Percentiles rank a stretch among this genome's conserved stretches.
phyloP scores from a whole-genome alignment of 306 rosid genomes.

The Hippophae tibetana region DNA sequence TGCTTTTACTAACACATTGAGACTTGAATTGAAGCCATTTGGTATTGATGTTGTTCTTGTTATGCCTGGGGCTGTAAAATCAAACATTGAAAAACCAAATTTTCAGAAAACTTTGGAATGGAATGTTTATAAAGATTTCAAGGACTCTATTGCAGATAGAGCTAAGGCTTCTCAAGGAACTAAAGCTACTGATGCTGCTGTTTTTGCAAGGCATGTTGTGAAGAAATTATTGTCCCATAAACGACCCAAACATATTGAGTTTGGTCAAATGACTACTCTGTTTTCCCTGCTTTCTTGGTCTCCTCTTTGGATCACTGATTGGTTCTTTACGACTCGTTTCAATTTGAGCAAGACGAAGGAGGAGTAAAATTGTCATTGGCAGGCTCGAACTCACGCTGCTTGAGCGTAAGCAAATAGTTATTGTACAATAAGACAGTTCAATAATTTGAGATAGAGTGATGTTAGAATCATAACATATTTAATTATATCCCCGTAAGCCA shows the following conservation, averaged over 20 bases:
- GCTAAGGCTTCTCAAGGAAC: constrained; percentile 72
- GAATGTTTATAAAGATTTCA: constrained; percentile 54
- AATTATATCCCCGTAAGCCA: too few relatives aligned
- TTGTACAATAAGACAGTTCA: too few relatives aligned
- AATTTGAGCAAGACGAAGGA: constrained; percentile 31
- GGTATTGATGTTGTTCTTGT: constrained; percentile 61
- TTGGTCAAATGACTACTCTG: constrained; percentile 67
- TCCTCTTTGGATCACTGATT: constrained; percentile 69
- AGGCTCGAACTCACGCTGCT: too few relatives aligned
- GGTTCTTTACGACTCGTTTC: constrained; percentile 52
- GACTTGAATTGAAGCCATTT: constrained; percentile 63
- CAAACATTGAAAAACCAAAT: constrained; percentile 55
- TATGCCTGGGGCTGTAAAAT: constrained; percentile 63
- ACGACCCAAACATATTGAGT: constrained; percentile 56
- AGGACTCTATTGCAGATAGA: constrained; percentile 46
- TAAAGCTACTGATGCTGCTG: constrained; percentile 47
- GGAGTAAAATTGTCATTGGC: too few relatives aligned
- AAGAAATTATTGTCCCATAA: constrained; percentile 36
- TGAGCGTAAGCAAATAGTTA: too few relatives aligned
- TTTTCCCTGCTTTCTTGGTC: constrained; percentile 59
- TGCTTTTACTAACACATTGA: constrained; percentile 55
- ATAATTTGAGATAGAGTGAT: too few relatives aligned
- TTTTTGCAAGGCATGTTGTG: constrained; percentile 61
- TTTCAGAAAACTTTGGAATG: constrained; percentile 41
- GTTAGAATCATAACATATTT: too few relatives aligned